Percentiles rank a stretch among this genome's conserved stretches.
phyloP scores from a whole-genome alignment of 768 basidiomycete species.

The Brasilioporus rufonigricans region DNA sequence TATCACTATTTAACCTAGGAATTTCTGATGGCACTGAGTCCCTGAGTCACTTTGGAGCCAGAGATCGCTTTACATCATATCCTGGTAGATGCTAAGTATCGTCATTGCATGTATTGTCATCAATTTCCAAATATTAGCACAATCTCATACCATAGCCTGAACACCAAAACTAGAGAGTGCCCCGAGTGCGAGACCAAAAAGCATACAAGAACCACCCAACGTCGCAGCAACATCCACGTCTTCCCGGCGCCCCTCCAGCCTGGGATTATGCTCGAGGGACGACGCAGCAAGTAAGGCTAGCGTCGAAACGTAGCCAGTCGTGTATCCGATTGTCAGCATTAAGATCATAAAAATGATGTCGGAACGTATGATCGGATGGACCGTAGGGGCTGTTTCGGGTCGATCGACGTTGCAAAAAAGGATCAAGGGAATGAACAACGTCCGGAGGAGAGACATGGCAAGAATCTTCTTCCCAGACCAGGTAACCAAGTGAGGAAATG shows the following conservation, averaged over 20 bases:
- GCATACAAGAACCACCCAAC: slow-evolving; percentile 72
- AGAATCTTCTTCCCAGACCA: slow-evolving; percentile 3
- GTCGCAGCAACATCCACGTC: slow-evolving; percentile 86
- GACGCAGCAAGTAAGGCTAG: slow-evolving; percentile 80
- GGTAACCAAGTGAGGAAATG: slow-evolving; percentile 72
- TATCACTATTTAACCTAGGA: too few relatives aligned
- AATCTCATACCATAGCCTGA: slow-evolving; percentile 48
- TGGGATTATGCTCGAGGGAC: slow-evolving; percentile 56
- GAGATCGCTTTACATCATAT: too few relatives aligned
- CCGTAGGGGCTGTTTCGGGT: slow-evolving; percentile 24
- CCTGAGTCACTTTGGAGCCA: not conserved
- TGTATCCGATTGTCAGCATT: slow-evolving; percentile 64
- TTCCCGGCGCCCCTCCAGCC: slow-evolving; percentile 47
- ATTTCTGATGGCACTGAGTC: too few relatives aligned
- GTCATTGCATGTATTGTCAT: too few relatives aligned
- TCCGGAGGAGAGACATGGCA: slow-evolving; percentile 1
- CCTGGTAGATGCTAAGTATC: too few relatives aligned
- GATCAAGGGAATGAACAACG: slow-evolving; percentile 1
- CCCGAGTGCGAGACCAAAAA: slow-evolving; percentile 71
- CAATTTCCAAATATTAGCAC: not conserved
- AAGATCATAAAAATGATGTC: slow-evolving; percentile 74
- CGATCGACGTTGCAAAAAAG: slow-evolving; percentile 57
- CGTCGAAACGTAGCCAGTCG: slow-evolving; percentile 78
- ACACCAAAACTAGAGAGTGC: slow-evolving; percentile 82
- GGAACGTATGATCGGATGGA: slow-evolving; percentile 57